Evolutionary conservation across 345 rosid genomes (phyloP).

Genomic region (Pistacia vera): DNA sequence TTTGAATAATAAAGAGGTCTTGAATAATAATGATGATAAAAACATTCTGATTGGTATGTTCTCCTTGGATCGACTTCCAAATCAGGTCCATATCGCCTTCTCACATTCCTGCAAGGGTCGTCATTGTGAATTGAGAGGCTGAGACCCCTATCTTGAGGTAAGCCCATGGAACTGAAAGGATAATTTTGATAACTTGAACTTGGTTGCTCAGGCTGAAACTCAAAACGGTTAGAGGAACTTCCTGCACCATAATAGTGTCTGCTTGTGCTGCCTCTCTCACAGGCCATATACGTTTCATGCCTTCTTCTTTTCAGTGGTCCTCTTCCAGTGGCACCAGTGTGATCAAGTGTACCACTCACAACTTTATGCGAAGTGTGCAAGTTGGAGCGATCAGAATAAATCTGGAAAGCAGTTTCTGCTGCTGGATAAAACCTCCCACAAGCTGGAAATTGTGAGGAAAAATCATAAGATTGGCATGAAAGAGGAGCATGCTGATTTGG

Average conservation of each 20-base stretch:
- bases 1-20: constrained; percentile 10
- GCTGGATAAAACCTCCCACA: constrained; percentile 18
- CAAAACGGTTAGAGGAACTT: constrained; percentile 32
- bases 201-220: constrained; percentile 15
- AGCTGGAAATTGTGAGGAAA: constrained; percentile 20
- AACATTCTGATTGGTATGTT: constrained; percentile 5
- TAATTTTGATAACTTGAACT: constrained; percentile 21
- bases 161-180: constrained; percentile 21
- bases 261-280: constrained; percentile 26
- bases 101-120: constrained; percentile 22
- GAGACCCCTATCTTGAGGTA: constrained; percentile 18
- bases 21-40: constrained; percentile 5
- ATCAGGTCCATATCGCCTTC: constrained; percentile 23
- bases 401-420: constrained; percentile 24
- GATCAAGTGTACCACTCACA: constrained; percentile 24
- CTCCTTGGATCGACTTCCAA: constrained; percentile 12
- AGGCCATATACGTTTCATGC: constrained; percentile 5
- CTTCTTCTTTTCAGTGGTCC: constrained; percentile 31
- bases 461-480: constrained; percentile 19
- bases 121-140: constrained; percentile 13
- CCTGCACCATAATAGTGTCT: constrained; percentile 23
- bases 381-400: constrained; percentile 12
- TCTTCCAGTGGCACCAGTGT: constrained; percentile 18
- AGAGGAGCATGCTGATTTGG: constrained; percentile 4
- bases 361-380: constrained; percentile 14